Conservation (phyloP, 208 protist species). For the Wallacemonas sp. region DNA sequence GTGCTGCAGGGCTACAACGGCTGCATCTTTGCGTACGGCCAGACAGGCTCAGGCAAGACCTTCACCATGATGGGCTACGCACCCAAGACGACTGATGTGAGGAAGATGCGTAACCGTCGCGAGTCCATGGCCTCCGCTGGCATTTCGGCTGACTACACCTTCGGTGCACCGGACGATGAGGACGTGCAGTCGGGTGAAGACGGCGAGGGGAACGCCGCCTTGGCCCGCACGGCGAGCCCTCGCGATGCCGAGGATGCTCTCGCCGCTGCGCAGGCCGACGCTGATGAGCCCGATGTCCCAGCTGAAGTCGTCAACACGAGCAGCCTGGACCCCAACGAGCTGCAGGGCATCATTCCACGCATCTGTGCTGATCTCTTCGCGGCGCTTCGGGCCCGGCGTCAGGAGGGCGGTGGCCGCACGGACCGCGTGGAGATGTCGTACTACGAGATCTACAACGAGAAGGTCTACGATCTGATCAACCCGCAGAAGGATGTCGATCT, state of each 20-base stretch:
- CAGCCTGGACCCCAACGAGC: slow-evolving; percentile 51
- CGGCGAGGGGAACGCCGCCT: slow-evolving; percentile 13
- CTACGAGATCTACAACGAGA: slow-evolving; percentile 94
- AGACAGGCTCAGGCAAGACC: slow-evolving; percentile 93
- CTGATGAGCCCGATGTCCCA: slow-evolving; percentile 29
- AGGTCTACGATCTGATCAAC: slow-evolving; percentile 81
- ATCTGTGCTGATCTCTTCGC: slow-evolving; percentile 69
- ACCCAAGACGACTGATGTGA: slow-evolving; percentile 31
- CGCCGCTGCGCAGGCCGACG: background rate
- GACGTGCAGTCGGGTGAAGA: background rate
- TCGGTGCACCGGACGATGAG: slow-evolving; percentile 30
- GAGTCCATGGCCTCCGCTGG: slow-evolving; percentile 5
- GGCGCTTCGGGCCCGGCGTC: slow-evolving; percentile 45
- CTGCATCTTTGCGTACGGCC: slow-evolving; percentile 91
- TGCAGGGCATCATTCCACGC: slow-evolving; percentile 86
- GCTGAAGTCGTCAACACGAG: slow-evolving; percentile 48
- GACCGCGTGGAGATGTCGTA: slow-evolving; percentile 79
- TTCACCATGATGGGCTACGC: slow-evolving; percentile 94
- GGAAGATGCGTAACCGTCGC: slow-evolving; percentile 23
- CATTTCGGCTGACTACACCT: slow-evolving; percentile 6
- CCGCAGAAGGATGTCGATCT: slow-evolving; percentile 49
- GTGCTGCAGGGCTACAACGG: slow-evolving; percentile 86
- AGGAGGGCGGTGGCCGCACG: slow-evolving; percentile 62
- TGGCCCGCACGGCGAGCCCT: background rate
- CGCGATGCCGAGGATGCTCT: slow-evolving; percentile 50